Evolutionary conservation across 2,329 filamentous ascomycete species (phyloP), one percentile per base, ranked within the genome.

Genomic region (Xylariaceae sp.): DNA sequence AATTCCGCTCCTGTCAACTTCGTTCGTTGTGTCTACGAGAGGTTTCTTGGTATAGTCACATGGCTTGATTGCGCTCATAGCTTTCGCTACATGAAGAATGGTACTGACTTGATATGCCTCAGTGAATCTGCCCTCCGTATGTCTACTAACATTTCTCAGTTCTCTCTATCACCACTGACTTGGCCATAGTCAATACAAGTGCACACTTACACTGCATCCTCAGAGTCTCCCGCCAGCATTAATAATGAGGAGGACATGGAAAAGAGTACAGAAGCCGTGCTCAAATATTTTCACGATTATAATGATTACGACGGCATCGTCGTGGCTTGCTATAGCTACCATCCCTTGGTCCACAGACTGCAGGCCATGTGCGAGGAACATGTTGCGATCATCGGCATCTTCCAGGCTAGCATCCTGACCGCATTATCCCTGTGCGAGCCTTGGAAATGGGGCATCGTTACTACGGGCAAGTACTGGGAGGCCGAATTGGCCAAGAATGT

Each of bases 271-370:
- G 70, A 80, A 1, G 81, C 84, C 58, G 89, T 90, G 54, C 75
- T 87, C 13, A 75, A 78, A 0, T 77, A 84, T 60, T 71, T 89
- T 4, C 71, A 75, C 62, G 61, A 74, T 0, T 71, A 82, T 0
- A 60, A 72, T 2, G 67, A 74, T 34, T 85, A 90, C 72, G 86
- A 94, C 69, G 91, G 82, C n/a, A 87, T 95, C 62, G 80, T 97
- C 0, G 82, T 97, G 1, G 92, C 92, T 17, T 97, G 93, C 76
- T 97, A 90, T 76, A 94, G 89, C 61, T 85, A 88, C 1, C 92
- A 97, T 70, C 86, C 88, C 0, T 81, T 97, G 0, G 89, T 96
- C 0, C 73, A 78, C 0, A 73, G 80, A 53, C 75, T 96, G 11
- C 65, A 65, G 73, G 77, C 10, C 1, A 18, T 51, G 10, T 49